Base-by-base conservation (phyloP, 352 stramenopile species). In the Pseudoperonospora humuli region DNA sequence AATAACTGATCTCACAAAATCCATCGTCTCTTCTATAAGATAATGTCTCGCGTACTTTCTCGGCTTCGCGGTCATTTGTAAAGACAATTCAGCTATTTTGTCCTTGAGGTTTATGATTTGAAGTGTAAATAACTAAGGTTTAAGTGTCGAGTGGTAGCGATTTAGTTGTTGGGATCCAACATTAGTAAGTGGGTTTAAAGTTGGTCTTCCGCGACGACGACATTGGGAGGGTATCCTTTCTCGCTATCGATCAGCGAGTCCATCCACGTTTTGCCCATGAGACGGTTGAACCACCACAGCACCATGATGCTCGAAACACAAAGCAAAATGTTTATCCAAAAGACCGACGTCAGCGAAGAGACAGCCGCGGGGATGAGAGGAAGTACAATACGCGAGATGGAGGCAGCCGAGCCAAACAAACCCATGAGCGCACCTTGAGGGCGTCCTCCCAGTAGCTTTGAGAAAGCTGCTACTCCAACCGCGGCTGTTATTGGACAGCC, bases 381-480 rank as follows among this genome's bases (percentile, higher is more conserved):
- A 9, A 88, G 38, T 13, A 86, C 58, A 45, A 88, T 88, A n/a
- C 76, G 71, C 18, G 72, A 83, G 13, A 86, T 62, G 0, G 76
- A 86, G 13, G 71, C 71, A 1, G 76, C 70, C 9, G 76, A 85
- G 7, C 76, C 76, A 6, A 86, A 66, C 18, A 84, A 32, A 0
- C 73, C 76, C 76, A 88, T 88, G 11, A 83, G 58, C 23, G 67
- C 82, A 29, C 76, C 76, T 38, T 88, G 76, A 1, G 72, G 76
- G 24, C 74, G 68, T 19, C 62, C 64, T 21, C 73, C 76, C 6
- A 88, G 58, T 25, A 86, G 34, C 39, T 84, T 84, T 10, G 73
- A 86, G 26, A 86, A 88, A 13, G 73, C 73, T 1, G 73, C 68
- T 3, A 88, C 68, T 9, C 70, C 70, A 26, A 86, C 75, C 7